phyloP scores from a whole-genome alignment of 345 rosid species.

The Murraya paniculata region DNA sequence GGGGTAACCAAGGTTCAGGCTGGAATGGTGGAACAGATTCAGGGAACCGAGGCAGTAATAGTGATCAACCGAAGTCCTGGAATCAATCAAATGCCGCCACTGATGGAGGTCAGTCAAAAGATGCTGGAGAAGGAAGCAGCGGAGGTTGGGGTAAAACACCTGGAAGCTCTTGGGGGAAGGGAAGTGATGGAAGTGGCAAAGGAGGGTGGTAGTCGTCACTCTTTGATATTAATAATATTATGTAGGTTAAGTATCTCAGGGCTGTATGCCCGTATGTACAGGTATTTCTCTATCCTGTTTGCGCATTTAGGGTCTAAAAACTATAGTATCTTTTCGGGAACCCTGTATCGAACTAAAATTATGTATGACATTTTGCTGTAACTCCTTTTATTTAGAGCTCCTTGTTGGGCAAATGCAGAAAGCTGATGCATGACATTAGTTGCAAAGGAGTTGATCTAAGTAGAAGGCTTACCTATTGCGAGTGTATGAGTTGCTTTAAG shows the following conservation, averaged over 20 bases:
- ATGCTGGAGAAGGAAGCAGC: slow-evolving; percentile 12
- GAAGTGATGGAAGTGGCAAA: slow-evolving; percentile 25
- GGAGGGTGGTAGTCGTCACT: slow-evolving; percentile 34
- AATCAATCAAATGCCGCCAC: slow-evolving; percentile 19
- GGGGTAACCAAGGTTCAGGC: slow-evolving; percentile 17
- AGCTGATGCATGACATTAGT: neutral
- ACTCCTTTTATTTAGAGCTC: neutral
- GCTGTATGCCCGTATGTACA: slow-evolving; percentile 19
- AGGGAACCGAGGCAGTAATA: slow-evolving; percentile 3
- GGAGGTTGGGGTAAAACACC: slow-evolving; percentile 27
- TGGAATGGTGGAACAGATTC: slow-evolving; percentile 18
- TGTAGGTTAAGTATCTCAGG: neutral
- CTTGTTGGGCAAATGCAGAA: neutral
- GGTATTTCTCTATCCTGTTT: neutral
- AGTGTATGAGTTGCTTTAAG: neutral
- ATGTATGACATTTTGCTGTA: neutral
- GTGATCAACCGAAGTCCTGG: slow-evolving; percentile 18
- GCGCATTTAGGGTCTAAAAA: neutral
- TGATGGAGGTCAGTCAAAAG: slow-evolving; percentile 15
- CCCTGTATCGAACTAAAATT: neutral
- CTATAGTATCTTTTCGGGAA: neutral
- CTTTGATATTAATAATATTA: neutral
- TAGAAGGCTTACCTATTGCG: neutral
- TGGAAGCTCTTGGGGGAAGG: slow-evolving; percentile 33
- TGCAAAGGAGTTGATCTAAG: neutral